Conservation (phyloP, 1,284 basidiomycete species). For the Melampsora americana region DNA sequence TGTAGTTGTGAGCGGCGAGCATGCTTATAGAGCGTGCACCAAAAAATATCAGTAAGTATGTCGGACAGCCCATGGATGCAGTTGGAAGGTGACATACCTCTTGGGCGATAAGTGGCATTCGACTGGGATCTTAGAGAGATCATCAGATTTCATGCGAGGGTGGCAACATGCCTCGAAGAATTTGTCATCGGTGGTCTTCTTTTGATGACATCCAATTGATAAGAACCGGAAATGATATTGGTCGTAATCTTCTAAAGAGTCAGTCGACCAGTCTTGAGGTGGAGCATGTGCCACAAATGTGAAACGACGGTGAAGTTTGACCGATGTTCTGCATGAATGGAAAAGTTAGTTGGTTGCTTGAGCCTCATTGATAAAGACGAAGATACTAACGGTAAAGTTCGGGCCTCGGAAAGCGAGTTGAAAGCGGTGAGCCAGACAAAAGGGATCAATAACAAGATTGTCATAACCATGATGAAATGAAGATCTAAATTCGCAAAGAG, state of each 20-base stretch:
- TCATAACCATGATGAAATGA: no score
- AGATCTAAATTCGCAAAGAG: no score
- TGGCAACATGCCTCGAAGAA: conserved; percentile 40
- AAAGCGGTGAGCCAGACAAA: no score
- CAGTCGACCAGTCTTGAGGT: conserved; percentile 24
- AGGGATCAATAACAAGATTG: no score
- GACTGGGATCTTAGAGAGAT: conserved; percentile 22
- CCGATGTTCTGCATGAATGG: conserved; percentile 13
- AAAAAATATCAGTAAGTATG: no score
- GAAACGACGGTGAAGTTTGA: conserved; percentile 29
- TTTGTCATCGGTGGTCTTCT: conserved; percentile 1
- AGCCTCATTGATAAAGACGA: no score
- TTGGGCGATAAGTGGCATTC: conserved; percentile 27
- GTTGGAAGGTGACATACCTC: neutral
- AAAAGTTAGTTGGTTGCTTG: no score
- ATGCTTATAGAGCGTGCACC: neutral
- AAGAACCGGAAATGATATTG: conserved; percentile 36
- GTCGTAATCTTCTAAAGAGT: conserved; percentile 33
- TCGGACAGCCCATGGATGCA: no score
- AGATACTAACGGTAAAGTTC: no score
- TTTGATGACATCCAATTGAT: conserved; percentile 23
- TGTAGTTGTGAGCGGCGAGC: conserved; percentile 20
- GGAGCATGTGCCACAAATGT: conserved; percentile 37
- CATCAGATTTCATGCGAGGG: conserved; percentile 19
- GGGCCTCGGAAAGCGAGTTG: no score